Evolutionary conservation across 805 yeast species (phyloP).

Genomic region (Metschnikowia picachoensis): DNA sequence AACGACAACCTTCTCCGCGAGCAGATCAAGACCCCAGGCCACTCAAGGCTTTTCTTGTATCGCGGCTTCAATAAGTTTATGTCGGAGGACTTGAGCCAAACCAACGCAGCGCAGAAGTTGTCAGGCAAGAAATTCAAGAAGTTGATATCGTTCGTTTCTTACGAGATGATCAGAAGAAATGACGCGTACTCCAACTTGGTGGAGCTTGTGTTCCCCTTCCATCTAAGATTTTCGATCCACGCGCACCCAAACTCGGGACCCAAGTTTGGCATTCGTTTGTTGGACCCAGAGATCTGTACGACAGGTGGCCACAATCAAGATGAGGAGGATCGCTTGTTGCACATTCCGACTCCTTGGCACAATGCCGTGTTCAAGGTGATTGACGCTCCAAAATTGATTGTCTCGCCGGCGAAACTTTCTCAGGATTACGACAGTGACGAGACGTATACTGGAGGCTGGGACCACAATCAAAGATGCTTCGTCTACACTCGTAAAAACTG

Average conservation of each 20-base stretch:
- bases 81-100: slow-evolving; percentile 51
- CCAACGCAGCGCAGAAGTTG: slow-evolving; percentile 33
- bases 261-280: slow-evolving; percentile 52
- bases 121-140: slow-evolving; percentile 51
- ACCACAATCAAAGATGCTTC: slow-evolving; percentile 13
- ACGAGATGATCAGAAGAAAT: slow-evolving; percentile 58
- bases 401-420: slow-evolving; percentile 14
- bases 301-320: slow-evolving; percentile 45
- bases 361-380: slow-evolving; percentile 46
- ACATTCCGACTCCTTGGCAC: slow-evolving; percentile 69
- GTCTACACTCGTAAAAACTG: slow-evolving; percentile 4
- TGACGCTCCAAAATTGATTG: slow-evolving; percentile 25
- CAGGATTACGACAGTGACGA: slow-evolving; percentile 9
- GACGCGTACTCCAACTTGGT: slow-evolving; percentile 64
- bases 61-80: slow-evolving; percentile 59
- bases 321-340: slow-evolving; percentile 43
- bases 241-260: slow-evolving; percentile 60
- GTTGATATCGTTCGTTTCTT: slow-evolving; percentile 50
- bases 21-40: slow-evolving; percentile 36
- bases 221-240: slow-evolving; percentile 56
- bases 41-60: slow-evolving; percentile 49
- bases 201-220: slow-evolving; percentile 56
- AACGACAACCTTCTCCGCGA: slow-evolving; percentile 31
- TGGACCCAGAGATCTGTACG: slow-evolving; percentile 40
- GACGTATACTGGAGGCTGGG: slow-evolving; percentile 19